Percentiles rank a stretch among this genome's conserved stretches.
These are phyloP conservation scores for Yamadazyma endophytica DNA, from an alignment of 805 yeast species.

Conservation along the genomic window DNA sequence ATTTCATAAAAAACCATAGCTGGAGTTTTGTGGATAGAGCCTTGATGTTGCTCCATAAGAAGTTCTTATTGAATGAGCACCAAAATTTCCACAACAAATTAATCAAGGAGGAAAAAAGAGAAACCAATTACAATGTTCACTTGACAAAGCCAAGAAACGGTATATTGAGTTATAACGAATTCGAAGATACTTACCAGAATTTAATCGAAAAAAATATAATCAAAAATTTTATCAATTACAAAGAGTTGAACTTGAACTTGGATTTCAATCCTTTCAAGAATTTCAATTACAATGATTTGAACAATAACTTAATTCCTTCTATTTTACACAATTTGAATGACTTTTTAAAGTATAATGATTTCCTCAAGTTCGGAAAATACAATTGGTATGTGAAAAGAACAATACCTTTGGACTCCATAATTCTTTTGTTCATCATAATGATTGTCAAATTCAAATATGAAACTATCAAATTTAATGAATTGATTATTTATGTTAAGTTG, in stretches of 20 bases:
- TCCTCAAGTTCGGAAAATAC: conserved; percentile 48
- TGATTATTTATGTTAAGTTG: conserved; percentile 33
- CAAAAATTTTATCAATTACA: conserved; percentile 22
- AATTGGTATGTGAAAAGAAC: conserved; percentile 61
- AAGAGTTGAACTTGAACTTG: conserved; percentile 32
- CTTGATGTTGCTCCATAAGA: conserved; percentile 38
- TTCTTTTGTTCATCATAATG: conserved; percentile 48
- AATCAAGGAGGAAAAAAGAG: too few species aligned
- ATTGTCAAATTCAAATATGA: conserved; percentile 48
- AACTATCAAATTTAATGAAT: conserved; percentile 33
- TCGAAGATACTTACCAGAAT: conserved; percentile 38
- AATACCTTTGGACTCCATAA: conserved; percentile 58
- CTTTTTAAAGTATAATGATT: conserved; percentile 49
- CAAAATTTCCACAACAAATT: too few species aligned
- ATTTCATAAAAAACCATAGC: conserved; percentile 45
- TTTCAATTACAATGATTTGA: conserved; percentile 49
- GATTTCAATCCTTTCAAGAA: conserved; percentile 30
- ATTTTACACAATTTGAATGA: conserved; percentile 54
- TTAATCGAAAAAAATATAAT: conserved; percentile 36
- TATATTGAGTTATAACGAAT: conserved; percentile 27
- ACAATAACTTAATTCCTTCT: conserved; percentile 52
- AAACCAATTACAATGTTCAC: conserved; percentile 7
- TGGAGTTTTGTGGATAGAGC: conserved; percentile 57
- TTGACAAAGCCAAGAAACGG: conserved; percentile 19
- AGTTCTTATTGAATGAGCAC: conserved; percentile 32